Evolutionary conservation across 352 stramenopile species (phyloP).

Genomic region (Peronospora farinosa): DNA sequence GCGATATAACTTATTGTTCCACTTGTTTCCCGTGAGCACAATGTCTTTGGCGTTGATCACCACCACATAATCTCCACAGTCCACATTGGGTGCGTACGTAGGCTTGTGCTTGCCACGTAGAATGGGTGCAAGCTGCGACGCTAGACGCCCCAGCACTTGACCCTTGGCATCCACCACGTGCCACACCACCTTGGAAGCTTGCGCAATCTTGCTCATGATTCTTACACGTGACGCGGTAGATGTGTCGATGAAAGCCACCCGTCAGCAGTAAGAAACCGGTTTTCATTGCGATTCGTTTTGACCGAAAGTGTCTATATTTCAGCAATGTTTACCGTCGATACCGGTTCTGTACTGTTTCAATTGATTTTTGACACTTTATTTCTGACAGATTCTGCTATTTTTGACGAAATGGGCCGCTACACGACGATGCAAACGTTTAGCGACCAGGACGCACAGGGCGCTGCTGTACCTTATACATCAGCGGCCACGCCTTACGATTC

Average conservation of each 20-base stretch:
- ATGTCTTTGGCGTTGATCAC: constrained; percentile 95
- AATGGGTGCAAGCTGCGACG: constrained; percentile 93
- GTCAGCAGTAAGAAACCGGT: background rate
- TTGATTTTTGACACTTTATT: too few relatives aligned
- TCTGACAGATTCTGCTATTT: background rate
- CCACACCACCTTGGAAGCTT: constrained; percentile 86
- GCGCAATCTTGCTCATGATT: constrained; percentile 77
- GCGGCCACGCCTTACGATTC: background rate
- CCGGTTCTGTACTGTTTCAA: too few relatives aligned
- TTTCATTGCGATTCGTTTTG: too few relatives aligned
- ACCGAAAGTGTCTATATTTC: too few relatives aligned
- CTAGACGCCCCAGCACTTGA: constrained; percentile 94
- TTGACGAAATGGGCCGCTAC: constrained; percentile 52
- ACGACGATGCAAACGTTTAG: constrained; percentile 83
- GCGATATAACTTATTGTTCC: constrained; percentile 95
- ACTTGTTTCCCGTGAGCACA: constrained; percentile 95
- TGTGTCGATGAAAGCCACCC: constrained; percentile 1
- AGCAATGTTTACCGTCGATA: too few relatives aligned
- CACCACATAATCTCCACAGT: constrained; percentile 97
- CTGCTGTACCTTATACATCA: constrained; percentile 49
- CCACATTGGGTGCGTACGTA: constrained; percentile 95
- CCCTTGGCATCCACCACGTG: constrained; percentile 95
- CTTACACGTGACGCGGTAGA: too few relatives aligned
- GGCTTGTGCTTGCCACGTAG: constrained; percentile 98
- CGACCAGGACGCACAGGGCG: constrained; percentile 69